Conservation (phyloP, 306 rosid species). For the Inga oerstediana region DNA sequence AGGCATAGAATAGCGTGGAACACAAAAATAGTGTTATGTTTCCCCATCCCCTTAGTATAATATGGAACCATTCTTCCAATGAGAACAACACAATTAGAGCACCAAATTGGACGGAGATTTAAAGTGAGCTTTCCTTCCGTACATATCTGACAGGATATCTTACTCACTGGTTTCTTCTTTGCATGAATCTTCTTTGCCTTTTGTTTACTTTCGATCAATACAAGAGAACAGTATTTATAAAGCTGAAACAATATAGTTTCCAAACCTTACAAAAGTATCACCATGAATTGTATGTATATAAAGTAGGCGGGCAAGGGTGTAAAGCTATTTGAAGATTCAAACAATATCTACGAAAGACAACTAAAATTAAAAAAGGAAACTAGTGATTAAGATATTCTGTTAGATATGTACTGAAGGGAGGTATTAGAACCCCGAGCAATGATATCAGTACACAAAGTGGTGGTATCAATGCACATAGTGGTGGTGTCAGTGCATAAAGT, state of each 20-base stretch:
- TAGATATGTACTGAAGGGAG: too few species aligned
- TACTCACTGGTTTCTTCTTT: slow-evolving; percentile 90
- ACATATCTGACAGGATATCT: slow-evolving; percentile 95
- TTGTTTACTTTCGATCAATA: slow-evolving; percentile 72
- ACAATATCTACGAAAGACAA: too few species aligned
- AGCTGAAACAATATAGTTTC: too few species aligned
- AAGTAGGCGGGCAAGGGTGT: neutral
- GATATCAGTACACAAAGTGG: too few species aligned
- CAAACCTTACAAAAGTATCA: too few species aligned
- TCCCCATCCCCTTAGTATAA: slow-evolving; percentile 88
- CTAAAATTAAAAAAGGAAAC: neutral
- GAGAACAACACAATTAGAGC: slow-evolving; percentile 88
- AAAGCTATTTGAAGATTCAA: too few species aligned
- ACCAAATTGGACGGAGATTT: slow-evolving; percentile 93
- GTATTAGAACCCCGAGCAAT: too few species aligned
- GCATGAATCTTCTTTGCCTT: slow-evolving; percentile 97
- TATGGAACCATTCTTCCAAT: slow-evolving; percentile 87
- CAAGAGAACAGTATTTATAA: slow-evolving; percentile 1
- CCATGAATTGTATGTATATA: neutral
- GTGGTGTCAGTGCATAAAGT: too few species aligned
- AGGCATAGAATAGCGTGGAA: slow-evolving; percentile 88
- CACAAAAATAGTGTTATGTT: slow-evolving; percentile 87
- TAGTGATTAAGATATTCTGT: too few species aligned
- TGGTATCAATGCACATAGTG: too few species aligned
- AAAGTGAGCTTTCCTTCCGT: slow-evolving; percentile 90